Evolutionary conservation across 352 stramenopile species (phyloP).

Genomic region (Pythium utonaiense): DNA sequence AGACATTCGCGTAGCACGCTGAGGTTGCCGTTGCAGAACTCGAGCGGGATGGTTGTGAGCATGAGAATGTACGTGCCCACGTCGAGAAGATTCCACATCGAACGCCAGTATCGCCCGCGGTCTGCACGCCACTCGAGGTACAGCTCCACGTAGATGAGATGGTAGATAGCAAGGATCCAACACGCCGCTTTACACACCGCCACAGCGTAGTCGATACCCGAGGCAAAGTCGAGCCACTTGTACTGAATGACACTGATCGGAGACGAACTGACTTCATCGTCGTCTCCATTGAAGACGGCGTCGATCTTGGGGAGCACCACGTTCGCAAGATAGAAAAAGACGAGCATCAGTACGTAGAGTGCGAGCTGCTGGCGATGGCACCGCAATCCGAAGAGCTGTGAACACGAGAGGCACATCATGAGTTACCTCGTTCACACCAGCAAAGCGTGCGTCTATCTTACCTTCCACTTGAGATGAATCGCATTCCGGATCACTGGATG

Average conservation of each 20-base stretch:
- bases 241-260: constrained; percentile 12
- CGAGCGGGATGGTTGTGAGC: constrained; percentile 43
- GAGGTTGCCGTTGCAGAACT: constrained; percentile 28
- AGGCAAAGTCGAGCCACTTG: constrained; percentile 41
- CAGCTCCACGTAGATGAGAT: constrained; percentile 57
- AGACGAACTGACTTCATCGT: constrained; percentile 4
- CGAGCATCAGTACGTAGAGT: constrained; percentile 45
- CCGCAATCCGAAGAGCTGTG: constrained; percentile 32
- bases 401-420: background rate
- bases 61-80: constrained; percentile 48
- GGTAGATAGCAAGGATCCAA: constrained; percentile 44
- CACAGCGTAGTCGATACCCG: constrained; percentile 37
- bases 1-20: constrained; percentile 44
- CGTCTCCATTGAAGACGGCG: constrained; percentile 28
- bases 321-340: constrained; percentile 55
- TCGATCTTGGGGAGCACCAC: constrained; percentile 42
- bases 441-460: constrained; percentile 7
- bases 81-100: constrained; percentile 53
- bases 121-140: constrained; percentile 51
- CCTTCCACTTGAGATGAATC: constrained; percentile 51
- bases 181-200: constrained; percentile 39
- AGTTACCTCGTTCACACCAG: background rate
- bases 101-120: constrained; percentile 41
- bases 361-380: constrained; percentile 40
- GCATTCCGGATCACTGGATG: constrained; percentile 51